Evolutionary conservation across 2,329 filamentous ascomycete species (phyloP).

Genomic region (Claviceps maximensis): DNA sequence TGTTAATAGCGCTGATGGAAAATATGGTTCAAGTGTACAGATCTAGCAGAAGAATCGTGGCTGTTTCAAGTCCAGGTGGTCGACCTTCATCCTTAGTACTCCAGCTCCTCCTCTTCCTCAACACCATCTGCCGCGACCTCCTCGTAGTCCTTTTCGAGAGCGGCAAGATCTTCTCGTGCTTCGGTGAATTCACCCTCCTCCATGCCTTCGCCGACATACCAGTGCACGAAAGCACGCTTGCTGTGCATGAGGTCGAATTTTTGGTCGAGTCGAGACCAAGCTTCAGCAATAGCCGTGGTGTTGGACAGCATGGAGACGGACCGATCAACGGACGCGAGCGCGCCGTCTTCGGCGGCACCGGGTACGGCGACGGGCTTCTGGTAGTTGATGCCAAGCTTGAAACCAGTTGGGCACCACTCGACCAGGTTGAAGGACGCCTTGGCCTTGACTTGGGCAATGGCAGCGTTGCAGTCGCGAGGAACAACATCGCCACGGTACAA

Average conservation of each 20-base stretch:
- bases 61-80: neutral
- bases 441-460: constrained; percentile 54
- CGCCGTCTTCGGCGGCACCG: constrained; percentile 38
- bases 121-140: constrained; percentile 66
- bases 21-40: neutral
- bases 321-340: constrained; percentile 48
- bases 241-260: constrained; percentile 71
- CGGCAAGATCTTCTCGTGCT: constrained; percentile 73
- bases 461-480: constrained; percentile 54
- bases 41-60: neutral
- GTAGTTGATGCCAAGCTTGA: constrained; percentile 67
- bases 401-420: constrained; percentile 63
- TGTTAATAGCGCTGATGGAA: too few species aligned
- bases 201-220: constrained; percentile 83
- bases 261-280: constrained; percentile 59
- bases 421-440: constrained; percentile 62
- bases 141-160: constrained; percentile 77
- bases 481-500: constrained; percentile 61
- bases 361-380: constrained; percentile 52
- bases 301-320: constrained; percentile 61
- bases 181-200: constrained; percentile 85
- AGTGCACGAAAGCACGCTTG: constrained; percentile 65
- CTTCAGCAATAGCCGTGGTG: constrained; percentile 61
- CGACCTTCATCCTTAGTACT: constrained; percentile 51
- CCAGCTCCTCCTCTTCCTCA: constrained; percentile 49